Conservation (phyloP, 208 protist species). For the Wallacemonas sp. region DNA sequence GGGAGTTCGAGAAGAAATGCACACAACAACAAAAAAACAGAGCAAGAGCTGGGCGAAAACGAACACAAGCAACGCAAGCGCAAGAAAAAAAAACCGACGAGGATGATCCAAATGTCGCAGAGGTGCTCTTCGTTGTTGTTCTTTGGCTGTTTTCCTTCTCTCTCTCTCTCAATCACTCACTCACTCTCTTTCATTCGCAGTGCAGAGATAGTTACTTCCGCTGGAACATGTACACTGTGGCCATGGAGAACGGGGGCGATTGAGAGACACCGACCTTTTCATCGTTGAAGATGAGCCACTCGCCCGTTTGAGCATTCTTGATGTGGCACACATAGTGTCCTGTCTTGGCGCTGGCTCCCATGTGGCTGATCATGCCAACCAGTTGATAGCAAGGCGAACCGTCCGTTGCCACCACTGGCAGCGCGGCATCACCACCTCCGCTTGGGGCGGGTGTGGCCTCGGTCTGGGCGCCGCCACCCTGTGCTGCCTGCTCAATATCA, state of each 20-base stretch:
- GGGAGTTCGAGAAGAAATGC: too few species aligned
- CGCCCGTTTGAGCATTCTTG: constrained; percentile 54
- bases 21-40: too few species aligned
- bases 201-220: constrained; percentile 22
- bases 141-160: neutral
- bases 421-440: neutral
- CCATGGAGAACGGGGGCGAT: constrained; percentile 90
- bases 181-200: neutral
- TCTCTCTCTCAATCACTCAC: neutral
- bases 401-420: constrained; percentile 34
- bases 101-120: too few species aligned
- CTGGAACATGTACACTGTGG: constrained; percentile 93
- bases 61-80: too few species aligned
- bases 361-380: constrained; percentile 91
- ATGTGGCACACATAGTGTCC: constrained; percentile 94
- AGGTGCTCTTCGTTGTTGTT: constrained; percentile 15
- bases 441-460: neutral
- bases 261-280: constrained; percentile 91
- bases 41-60: too few species aligned
- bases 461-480: neutral
- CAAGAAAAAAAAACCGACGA: constrained; percentile 1
- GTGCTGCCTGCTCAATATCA: constrained; percentile 64
- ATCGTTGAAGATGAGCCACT: constrained; percentile 97
- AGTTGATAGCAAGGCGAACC: constrained; percentile 71
- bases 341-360: constrained; percentile 81